These are phyloP conservation scores for Fusarium drepaniforme DNA, from an alignment of 2,329 filamentous ascomycete genomes.

Conservation along the genomic window DNA sequence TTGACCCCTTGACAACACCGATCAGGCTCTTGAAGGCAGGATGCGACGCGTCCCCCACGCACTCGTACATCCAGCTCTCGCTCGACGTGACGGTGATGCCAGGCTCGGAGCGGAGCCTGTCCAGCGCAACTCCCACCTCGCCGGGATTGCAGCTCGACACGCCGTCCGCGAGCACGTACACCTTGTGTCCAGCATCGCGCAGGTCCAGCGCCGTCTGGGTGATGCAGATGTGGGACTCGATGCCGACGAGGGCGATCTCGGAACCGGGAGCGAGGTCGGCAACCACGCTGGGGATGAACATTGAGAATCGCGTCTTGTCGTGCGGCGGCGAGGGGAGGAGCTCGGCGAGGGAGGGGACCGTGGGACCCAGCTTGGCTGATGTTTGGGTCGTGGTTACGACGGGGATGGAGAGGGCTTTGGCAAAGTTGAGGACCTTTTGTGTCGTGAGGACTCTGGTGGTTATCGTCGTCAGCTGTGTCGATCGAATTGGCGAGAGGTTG, in stretches of 20 bases:
- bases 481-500: neutral
- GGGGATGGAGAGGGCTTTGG: conserved; percentile 77
- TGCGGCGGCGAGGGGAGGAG: conserved; percentile 67
- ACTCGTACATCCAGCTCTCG: conserved; percentile 92
- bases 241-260: conserved; percentile 85
- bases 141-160: conserved; percentile 89
- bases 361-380: conserved; percentile 80
- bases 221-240: conserved; percentile 94
- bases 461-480: conserved; percentile 2
- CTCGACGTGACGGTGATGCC: conserved; percentile 86
- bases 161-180: conserved; percentile 90
- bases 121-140: conserved; percentile 85
- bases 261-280: conserved; percentile 51
- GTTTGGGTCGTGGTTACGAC: conserved; percentile 91
- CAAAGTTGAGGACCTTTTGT: conserved; percentile 76
- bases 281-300: conserved; percentile 80
- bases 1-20: conserved; percentile 82
- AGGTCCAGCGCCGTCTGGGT: conserved; percentile 92
- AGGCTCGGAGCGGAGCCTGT: conserved; percentile 75
- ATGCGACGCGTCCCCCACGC: conserved; percentile 83
- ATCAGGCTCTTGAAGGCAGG: conserved; percentile 80
- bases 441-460: conserved; percentile 68
- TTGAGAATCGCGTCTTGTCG: conserved; percentile 93
- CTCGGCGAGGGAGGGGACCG: conserved; percentile 76
- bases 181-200: conserved; percentile 78